Evolutionary conservation across 441 rosid species (phyloP).

Genomic region (Gossypium lobatum): DNA sequence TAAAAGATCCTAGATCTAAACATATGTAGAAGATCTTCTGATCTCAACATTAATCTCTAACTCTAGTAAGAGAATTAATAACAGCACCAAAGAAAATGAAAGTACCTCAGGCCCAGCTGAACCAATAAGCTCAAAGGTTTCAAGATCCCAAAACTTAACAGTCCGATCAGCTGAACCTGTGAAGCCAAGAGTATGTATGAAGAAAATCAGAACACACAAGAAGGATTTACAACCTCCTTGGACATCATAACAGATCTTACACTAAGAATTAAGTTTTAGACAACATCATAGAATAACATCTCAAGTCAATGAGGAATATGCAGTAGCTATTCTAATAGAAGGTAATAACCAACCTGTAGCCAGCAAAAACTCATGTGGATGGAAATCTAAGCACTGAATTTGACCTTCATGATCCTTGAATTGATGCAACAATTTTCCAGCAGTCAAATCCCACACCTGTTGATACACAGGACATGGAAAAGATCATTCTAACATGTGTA

Average conservation of each 20-base stretch:
- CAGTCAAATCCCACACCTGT: constrained; percentile 99
- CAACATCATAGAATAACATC: not conserved
- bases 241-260: not conserved
- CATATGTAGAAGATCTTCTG: not conserved
- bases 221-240: not conserved
- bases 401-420: constrained; percentile 93
- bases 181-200: not conserved
- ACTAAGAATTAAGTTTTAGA: not conserved
- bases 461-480: constrained; percentile 9
- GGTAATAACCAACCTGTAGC: constrained; percentile 69
- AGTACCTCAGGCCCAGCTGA: constrained; percentile 92
- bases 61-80: constrained; percentile 5
- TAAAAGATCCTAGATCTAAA: not conserved
- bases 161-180: constrained; percentile 98
- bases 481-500: not conserved
- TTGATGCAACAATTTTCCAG: constrained; percentile 95
- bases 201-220: constrained; percentile 2
- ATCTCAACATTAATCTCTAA: not conserved
- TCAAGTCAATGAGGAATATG: not conserved
- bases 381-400: constrained; percentile 93
- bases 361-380: constrained; percentile 93
- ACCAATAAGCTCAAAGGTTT: constrained; percentile 93
- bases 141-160: constrained; percentile 98
- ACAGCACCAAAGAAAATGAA: constrained; percentile 6
- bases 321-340: constrained; percentile 10